Base-by-base conservation (phyloP, 805 yeast genomes). In the Jamesozyma gamospora region DNA sequence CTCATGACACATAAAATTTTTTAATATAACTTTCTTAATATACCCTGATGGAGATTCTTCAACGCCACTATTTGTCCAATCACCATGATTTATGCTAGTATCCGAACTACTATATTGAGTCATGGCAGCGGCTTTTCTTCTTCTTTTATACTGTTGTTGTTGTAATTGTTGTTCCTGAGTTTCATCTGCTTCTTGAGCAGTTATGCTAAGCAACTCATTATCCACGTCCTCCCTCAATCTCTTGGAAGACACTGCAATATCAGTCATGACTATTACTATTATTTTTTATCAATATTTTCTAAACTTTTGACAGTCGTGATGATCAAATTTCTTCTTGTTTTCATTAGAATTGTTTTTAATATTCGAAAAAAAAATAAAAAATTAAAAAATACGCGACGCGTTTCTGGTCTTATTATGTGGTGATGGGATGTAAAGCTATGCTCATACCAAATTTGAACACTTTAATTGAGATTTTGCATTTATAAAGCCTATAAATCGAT, bases 1-100 rank as follows among this genome's bases (percentile, higher is more conserved):
- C 35, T 76, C 80, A 55, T 92, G 98, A 48, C 94, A 86, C 95
- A 86, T 86, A 58, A 86, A 86, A 63, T 86, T 85, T 43, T 72
- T 70, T 32, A 88, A 63, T 18, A 69, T 69, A 3, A 88, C 70
- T 32, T 67, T 67, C 49, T 74, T 72, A 32, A 88, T 79, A 32
- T 76, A 75, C 10, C 95, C 96, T 1, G 92, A 48, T 1, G 56
- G 55, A 7, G 49, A 39, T 19, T 38, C 44, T 15, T 49, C 52
- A 9, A 28, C 25, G 7, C 26, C 7, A 14, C 17, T 35, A 16
- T 18, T 43, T 21, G 8, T 8, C 24, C 5, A 21, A 17, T 10
- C 27, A 13, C 12, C 34, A 15, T n/a, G 42, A 11, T 7, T 21
- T 15, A 29, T 24, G 2, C 37, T 19, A 4, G 34, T 41, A 16